Evolutionary conservation across 345 rosid species (phyloP).

Genomic region (Corchorus capsularis): DNA sequence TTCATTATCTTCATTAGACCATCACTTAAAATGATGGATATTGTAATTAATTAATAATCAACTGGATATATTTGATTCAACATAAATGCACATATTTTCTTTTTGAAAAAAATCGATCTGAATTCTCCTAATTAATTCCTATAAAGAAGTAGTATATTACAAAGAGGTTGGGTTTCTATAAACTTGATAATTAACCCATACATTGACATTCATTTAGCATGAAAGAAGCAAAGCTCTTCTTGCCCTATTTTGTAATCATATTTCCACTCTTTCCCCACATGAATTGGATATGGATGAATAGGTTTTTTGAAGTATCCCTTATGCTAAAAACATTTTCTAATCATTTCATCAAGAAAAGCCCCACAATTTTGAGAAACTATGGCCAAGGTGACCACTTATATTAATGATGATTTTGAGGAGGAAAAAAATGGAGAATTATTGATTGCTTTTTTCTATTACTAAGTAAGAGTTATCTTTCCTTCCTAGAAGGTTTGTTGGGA

Average conservation of each 20-base stretch:
- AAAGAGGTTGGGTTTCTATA: too few species aligned
- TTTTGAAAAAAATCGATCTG: too few species aligned
- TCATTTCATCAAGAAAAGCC: background rate
- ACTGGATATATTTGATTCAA: too few species aligned
- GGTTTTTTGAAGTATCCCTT: background rate
- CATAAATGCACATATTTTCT: too few species aligned
- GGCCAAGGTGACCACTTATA: too few species aligned
- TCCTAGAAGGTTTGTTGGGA: background rate
- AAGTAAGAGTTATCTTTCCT: background rate
- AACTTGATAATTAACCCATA: too few species aligned
- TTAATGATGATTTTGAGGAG: background rate
- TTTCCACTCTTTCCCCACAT: background rate
- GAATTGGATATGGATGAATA: too few species aligned
- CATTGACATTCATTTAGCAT: background rate
- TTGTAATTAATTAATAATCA: too few species aligned
- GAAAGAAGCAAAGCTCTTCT: background rate
- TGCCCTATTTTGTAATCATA: background rate
- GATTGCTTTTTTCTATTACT: background rate
- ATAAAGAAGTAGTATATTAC: too few species aligned
- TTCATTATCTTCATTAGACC: background rate
- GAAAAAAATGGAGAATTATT: background rate
- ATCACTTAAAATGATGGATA: background rate
- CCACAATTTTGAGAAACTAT: too few species aligned
- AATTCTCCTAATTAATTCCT: too few species aligned
- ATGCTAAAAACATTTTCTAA: background rate